Evolutionary conservation across 2,329 filamentous ascomycete species (phyloP), one percentile per base, ranked within the genome.

Genomic region (Bipolaris cookei): DNA sequence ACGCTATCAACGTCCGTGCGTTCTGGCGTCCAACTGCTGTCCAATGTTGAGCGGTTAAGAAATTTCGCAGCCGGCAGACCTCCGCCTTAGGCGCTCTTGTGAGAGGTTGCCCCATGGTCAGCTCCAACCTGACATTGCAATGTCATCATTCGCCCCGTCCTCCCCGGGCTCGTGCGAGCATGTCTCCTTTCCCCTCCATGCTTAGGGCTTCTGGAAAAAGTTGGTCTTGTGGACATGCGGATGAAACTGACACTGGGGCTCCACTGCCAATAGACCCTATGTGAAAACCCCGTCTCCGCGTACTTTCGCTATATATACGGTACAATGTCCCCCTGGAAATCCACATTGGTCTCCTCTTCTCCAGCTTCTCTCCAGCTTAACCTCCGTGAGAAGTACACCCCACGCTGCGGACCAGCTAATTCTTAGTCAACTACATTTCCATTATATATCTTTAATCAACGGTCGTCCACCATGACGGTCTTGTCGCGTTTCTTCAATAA

Each of bases 401-500:
- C 39, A 47, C 41, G 52, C 51, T 42, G 44, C 51, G 34, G 51
- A 49, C 21, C 35, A 47, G 47, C 48, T 53, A 43, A 37, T 44
- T 16, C 39, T 37, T 56, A 47, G 35, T 54, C 35, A 30, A 52
- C 20, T 34, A 45, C 41, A n/a, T 46, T 35, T 45, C 51, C 23
- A 18, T 23, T 42, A 11, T 7, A 44, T 54, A 32, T 30, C 14
- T 34, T 25, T 54, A 54, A 54, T 57, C 34, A 35, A 48, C 16
- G 46, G 25, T 41, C 50, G 46, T 44, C 14, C 30, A 53, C 20
- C 39, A 60, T 46, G 51, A 48, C 49, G 6, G 44, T 32, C 58
- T 60, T 43, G 10, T 70, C 70, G 67, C 61, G 64, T 56, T 66
- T 73, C 42, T 69, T 70, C 41, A 37, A 56, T 38, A 68, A 63